Conservation (phyloP, 192 early-diverging fungal species). For the Podochytrium sp. region DNA sequence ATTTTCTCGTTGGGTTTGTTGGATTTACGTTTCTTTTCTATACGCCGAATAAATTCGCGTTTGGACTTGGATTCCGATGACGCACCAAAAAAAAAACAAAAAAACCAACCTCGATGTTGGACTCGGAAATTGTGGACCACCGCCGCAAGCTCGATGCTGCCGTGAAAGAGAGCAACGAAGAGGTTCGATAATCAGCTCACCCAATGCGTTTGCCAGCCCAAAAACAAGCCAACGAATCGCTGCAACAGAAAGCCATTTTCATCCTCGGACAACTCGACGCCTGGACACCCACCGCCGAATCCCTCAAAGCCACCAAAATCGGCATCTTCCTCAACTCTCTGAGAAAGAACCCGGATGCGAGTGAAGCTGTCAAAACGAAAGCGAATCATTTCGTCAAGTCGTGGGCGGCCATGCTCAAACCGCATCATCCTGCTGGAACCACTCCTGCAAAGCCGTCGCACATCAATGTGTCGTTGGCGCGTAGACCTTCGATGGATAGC, state of each 20-base stretch:
- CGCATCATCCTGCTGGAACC: background rate
- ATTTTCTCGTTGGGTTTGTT: no score
- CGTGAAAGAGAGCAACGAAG: conserved; percentile 16
- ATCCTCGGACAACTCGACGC: conserved; percentile 10
- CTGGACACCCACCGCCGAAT: conserved; percentile 25
- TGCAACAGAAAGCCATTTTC: background rate
- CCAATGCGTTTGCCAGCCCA: background rate
- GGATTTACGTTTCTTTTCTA: conserved; percentile 3
- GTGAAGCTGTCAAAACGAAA: background rate
- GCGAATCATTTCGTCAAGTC: conserved; percentile 10
- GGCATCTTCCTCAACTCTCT: conserved; percentile 22
- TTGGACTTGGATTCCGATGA: background rate
- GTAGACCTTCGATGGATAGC: background rate
- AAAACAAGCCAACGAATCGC: background rate
- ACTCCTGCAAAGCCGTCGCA: background rate
- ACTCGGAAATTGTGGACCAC: conserved; percentile 8
- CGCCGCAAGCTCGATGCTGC: background rate
- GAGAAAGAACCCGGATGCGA: conserved; percentile 7
- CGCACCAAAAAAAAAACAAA: background rate
- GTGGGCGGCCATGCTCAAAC: background rate
- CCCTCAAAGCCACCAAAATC: background rate
- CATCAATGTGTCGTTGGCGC: background rate
- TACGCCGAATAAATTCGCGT: background rate
- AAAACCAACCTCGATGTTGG: background rate
- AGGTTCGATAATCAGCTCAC: background rate